Evolutionary conservation across 208 protist genomes (phyloP).

Genomic region (Leishmania major): DNA sequence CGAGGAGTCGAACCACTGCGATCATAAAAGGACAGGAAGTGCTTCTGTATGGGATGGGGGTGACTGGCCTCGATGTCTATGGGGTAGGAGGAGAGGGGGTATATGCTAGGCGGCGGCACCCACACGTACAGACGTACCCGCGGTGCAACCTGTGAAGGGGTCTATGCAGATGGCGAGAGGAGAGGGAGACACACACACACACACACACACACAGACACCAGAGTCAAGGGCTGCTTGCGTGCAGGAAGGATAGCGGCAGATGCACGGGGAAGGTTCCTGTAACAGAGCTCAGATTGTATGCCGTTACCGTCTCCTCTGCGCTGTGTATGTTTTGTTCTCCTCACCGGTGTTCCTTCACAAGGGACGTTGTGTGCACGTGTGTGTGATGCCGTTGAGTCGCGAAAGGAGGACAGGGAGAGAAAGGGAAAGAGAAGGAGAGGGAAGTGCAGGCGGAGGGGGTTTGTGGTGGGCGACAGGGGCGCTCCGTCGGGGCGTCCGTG

Average conservation of each 20-base stretch:
- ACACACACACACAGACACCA: not conserved
- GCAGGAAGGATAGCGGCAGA: not conserved
- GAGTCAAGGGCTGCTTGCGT: not conserved
- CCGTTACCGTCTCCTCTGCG: not conserved
- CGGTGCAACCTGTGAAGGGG: not conserved
- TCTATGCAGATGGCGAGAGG: not conserved
- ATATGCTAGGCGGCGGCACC: not conserved
- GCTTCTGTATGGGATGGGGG: not conserved
- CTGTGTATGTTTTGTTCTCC: not conserved
- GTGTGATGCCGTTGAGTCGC: not conserved
- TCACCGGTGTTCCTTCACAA: not conserved
- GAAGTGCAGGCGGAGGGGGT: not conserved
- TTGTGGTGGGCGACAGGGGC: not conserved
- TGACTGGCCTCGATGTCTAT: slow-evolving; percentile 1
- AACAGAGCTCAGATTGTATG: not conserved
- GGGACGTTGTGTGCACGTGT: not conserved
- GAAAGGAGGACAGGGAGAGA: not conserved
- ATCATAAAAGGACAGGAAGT: not conserved
- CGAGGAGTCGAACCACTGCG: not conserved
- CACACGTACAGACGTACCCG: not conserved
- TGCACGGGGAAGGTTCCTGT: not conserved
- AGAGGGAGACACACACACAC: not conserved
- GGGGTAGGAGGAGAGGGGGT: not conserved
- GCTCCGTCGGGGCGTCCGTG: not conserved
- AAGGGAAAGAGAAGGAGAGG: not conserved